phyloP scores from a whole-genome alignment of 225 moss, liverwort and hornwort species.

The Straminergon stramineum region DNA sequence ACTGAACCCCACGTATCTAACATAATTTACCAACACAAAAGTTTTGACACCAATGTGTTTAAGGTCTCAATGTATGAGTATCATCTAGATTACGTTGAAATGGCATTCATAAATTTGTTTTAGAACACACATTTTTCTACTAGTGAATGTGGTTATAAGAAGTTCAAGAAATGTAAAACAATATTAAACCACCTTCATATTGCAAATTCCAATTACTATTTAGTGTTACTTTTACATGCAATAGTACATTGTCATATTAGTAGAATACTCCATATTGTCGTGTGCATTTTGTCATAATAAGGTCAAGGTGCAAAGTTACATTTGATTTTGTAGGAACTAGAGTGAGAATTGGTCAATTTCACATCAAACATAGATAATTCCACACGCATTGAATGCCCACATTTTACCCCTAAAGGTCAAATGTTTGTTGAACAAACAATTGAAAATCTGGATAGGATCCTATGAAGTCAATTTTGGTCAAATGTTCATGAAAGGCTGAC shows the following conservation, averaged over 20 bases:
- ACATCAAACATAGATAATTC: not conserved
- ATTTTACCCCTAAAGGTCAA: not conserved
- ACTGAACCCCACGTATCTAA: too few species aligned
- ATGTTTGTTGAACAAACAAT: too few species aligned
- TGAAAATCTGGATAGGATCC: too few species aligned
- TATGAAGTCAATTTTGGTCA: too few species aligned
- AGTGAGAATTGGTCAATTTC: not conserved
- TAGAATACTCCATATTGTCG: not conserved
- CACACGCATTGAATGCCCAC: not conserved
- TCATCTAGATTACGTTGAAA: too few species aligned
- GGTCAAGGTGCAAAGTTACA: not conserved
- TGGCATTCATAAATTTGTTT: too few species aligned
- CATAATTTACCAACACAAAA: too few species aligned
- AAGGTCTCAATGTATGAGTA: too few species aligned
- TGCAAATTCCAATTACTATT: not conserved
- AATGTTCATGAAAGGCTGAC: too few species aligned
- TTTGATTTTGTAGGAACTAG: not conserved
- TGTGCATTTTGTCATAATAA: not conserved
- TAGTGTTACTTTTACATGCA: not conserved
- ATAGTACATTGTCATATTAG: not conserved
- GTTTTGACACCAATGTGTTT: too few species aligned
- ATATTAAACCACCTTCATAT: not conserved
- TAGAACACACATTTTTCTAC: too few species aligned
- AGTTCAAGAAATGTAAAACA: not conserved
- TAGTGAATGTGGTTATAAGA: not conserved